phyloP scores from a whole-genome alignment of 345 rosid species.

The Sonneratia caseolaris region DNA sequence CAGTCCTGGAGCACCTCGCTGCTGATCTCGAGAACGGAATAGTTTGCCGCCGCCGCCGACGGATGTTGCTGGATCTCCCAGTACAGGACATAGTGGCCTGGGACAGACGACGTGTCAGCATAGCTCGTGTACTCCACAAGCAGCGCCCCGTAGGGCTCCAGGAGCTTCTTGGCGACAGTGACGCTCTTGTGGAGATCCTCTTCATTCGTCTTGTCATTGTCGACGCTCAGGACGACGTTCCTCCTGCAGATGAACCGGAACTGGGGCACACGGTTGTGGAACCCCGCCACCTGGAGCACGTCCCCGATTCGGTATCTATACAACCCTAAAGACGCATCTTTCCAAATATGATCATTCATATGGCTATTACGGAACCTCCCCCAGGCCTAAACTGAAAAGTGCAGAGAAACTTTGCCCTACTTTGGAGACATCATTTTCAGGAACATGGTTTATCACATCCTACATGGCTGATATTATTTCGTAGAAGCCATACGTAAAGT shows the following conservation, averaged over 20 bases:
- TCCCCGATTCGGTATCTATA: conserved; percentile 53
- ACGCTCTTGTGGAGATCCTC: conserved; percentile 54
- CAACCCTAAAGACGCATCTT: conserved; percentile 25
- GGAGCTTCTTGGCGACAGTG: conserved; percentile 32
- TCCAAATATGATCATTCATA: background rate
- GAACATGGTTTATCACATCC: background rate
- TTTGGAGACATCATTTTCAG: no score
- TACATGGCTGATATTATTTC: no score
- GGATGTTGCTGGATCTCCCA: conserved; percentile 34
- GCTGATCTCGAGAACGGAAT: conserved; percentile 13
- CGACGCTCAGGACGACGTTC: conserved; percentile 55
- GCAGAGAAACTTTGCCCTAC: no score
- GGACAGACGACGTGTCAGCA: conserved; percentile 44
- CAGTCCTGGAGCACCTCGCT: conserved; percentile 35
- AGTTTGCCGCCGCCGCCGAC: background rate
- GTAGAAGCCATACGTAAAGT: background rate
- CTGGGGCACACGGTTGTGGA: conserved; percentile 52
- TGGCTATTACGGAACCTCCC: background rate
- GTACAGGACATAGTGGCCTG: conserved; percentile 53
- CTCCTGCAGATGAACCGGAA: conserved; percentile 61
- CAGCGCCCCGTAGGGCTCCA: conserved; percentile 36
- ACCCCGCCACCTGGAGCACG: conserved; percentile 51
- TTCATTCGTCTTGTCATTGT: conserved; percentile 59
- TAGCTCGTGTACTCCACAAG: conserved; percentile 59
- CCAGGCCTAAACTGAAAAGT: background rate